These are phyloP conservation scores for Alternaria gaisen DNA, from an alignment of 2,329 filamentous ascomycete species.

Conservation along the genomic window DNA sequence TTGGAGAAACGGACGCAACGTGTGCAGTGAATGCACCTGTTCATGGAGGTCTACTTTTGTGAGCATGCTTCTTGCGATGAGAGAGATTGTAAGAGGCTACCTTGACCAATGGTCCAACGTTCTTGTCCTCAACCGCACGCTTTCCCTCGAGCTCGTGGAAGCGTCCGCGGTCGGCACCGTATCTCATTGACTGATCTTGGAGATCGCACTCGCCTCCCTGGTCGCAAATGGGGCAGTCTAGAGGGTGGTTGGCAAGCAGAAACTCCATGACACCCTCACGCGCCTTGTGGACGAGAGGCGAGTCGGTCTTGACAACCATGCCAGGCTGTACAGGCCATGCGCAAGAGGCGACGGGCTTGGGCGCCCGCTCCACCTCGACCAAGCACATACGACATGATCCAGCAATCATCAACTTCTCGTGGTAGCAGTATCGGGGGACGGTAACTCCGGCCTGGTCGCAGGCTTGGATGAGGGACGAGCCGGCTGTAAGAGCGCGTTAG, in stretches of 20 bases:
- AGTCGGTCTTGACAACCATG: constrained; percentile 99
- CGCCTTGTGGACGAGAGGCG: constrained; percentile 94
- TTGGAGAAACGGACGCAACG: constrained; percentile 98
- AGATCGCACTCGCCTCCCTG: constrained; percentile 99
- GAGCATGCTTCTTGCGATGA: constrained; percentile 26
- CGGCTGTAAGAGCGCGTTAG: constrained; percentile 68
- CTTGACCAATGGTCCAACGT: constrained; percentile 96
- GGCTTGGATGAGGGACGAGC: constrained; percentile 96
- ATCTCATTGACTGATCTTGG: constrained; percentile 99
- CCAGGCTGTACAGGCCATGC: constrained; percentile 98
- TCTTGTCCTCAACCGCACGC: constrained; percentile 98
- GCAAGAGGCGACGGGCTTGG: constrained; percentile 97
- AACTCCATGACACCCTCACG: constrained; percentile 99
- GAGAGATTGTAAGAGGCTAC: constrained; percentile 36
- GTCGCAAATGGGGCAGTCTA: constrained; percentile 97
- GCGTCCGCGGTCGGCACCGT: constrained; percentile 92
- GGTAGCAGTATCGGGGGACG: constrained; percentile 97
- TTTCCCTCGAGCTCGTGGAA: constrained; percentile 97
- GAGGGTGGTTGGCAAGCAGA: constrained; percentile 91
- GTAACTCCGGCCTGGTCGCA: constrained; percentile 96
- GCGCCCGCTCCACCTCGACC: constrained; percentile 95
- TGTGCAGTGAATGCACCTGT: constrained; percentile 99
- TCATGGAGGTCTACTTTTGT: constrained; percentile 84
- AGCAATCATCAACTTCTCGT: constrained; percentile 99
- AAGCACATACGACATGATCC: constrained; percentile 99